Evolutionary conservation across 106 monocot genomes (phyloP), one percentile per base, ranked within the genome.

Genomic region (Allium fistulosum): DNA sequence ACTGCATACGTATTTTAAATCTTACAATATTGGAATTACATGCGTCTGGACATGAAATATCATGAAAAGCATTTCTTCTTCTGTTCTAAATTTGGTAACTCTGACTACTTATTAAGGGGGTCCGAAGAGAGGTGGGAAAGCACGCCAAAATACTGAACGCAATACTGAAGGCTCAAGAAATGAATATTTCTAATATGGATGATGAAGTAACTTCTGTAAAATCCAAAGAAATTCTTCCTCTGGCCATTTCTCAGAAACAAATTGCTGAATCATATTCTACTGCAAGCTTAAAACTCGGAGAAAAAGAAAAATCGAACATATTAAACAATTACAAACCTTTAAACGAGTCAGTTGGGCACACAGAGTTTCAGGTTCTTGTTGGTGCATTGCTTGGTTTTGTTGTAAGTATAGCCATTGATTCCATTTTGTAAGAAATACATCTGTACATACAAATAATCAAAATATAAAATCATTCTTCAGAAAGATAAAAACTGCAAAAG

Each of bases 331-430:
- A 65, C 62, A 37, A 17, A n/a, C 57, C 68, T 9, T 75, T 89
- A 69, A 89, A 66, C 57, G 89, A 89, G 75, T 78, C 75, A 14
- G 80, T 89, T 62, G 89, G 89, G 11, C 89, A 89, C 65, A 89
- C 85, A 51, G 72, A 70, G 72, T 48, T 82, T 68, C 75, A 89
- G 63, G 89, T 89, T 18, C 22, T 82, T 10, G 85, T 75, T 63
- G 89, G 85, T 57, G 85, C 82, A 12, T 26, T 89, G 46, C 63
- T 85, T 45, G 89, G 89, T 27, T 78, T 89, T 52, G 15, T 82
- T 65, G 58, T 76, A 62, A 85, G 82, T 72, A 69, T 82, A 77
- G 62, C 56, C 8, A 51, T 82, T 47, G 73, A 85, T 75, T 26
- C 66, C 18, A 10, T 75, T 57, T 51, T 71, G 57, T 85, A 74